These are phyloP conservation scores for Mycena olivaceomarginata DNA, from an alignment of 768 basidiomycete species.

Conservation along the genomic window DNA sequence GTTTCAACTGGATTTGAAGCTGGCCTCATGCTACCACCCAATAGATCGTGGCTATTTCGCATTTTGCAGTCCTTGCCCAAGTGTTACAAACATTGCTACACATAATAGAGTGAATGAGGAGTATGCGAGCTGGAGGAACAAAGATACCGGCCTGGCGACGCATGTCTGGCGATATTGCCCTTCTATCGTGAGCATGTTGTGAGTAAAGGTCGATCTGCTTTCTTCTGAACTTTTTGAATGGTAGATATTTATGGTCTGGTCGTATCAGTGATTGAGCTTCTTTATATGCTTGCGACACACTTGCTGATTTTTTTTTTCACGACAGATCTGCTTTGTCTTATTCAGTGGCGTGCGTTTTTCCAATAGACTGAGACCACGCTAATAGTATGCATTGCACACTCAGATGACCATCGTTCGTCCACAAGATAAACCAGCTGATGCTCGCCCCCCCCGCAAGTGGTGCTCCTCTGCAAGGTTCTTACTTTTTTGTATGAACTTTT, in stretches of 20 bases:
- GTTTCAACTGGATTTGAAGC: background rate
- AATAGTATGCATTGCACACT: background rate
- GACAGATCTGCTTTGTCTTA: conserved; percentile 25
- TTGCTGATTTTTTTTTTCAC: background rate
- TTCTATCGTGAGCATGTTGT: conserved; percentile 56
- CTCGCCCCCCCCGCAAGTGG: conserved; percentile 57
- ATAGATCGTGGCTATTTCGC: conserved; percentile 59
- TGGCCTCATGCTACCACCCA: background rate
- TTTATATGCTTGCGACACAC: background rate
- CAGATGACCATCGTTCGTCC: conserved; percentile 60
- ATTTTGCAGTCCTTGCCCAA: conserved; percentile 63
- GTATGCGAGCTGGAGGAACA: conserved; percentile 51
- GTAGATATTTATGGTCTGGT: conserved; percentile 31
- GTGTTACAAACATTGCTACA: conserved; percentile 58
- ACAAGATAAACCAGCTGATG: conserved; percentile 60
- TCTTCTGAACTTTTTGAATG: conserved; percentile 49
- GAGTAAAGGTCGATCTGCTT: conserved; percentile 53
- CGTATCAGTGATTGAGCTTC: background rate
- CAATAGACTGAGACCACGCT: background rate
- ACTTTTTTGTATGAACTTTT: background rate
- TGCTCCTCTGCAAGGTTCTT: conserved; percentile 55
- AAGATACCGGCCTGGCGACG: conserved; percentile 63
- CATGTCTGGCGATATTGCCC: conserved; percentile 59
- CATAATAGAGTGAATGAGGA: conserved; percentile 54
- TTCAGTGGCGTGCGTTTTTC: conserved; percentile 22